phyloP scores from a whole-genome alignment of 257 asterid species.

The Gentiana dahurica region DNA sequence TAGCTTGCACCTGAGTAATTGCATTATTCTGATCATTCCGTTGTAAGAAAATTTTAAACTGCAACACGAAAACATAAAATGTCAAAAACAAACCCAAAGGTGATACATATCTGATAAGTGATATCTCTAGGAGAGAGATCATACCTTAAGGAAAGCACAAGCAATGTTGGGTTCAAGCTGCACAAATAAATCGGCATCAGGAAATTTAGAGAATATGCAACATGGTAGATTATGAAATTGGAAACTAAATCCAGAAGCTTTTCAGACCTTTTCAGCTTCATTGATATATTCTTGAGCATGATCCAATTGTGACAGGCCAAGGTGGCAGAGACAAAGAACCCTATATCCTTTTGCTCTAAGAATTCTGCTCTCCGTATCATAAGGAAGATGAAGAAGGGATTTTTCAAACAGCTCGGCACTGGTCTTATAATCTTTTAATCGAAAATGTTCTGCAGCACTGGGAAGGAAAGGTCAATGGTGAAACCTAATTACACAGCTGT shows the following conservation, averaged over 20 bases:
- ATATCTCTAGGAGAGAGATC: constrained; percentile 14
- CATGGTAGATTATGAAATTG: constrained; percentile 7
- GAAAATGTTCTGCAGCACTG: constrained; percentile 87
- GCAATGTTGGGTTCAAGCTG: constrained; percentile 95
- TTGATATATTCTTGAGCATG: constrained; percentile 92
- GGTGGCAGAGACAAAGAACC: constrained; percentile 79
- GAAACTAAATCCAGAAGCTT: constrained; percentile 7
- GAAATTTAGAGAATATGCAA: constrained; percentile 6
- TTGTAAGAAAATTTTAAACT: constrained; percentile 87
- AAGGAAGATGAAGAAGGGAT: constrained; percentile 73
- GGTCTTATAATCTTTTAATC: constrained; percentile 61
- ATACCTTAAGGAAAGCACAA: constrained; percentile 85
- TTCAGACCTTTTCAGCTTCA: constrained; percentile 87
- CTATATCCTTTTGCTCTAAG: constrained; percentile 88
- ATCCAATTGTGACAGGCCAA: constrained; percentile 76
- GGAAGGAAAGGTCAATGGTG: constrained; percentile 1
- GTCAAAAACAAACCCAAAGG: constrained; percentile 3
- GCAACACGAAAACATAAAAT: constrained; percentile 23
- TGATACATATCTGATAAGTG: constrained; percentile 7
- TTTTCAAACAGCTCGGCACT: constrained; percentile 91
- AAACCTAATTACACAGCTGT: not conserved
- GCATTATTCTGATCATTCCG: constrained; percentile 53
- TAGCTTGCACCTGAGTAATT: constrained; percentile 74
- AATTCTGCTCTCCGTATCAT: constrained; percentile 61
- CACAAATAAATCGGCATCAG: constrained; percentile 28